Evolutionary conservation across 1,284 basidiomycete genomes (phyloP), one percentile per base, ranked within the genome.

Genomic region (Microbotryum silenes-acaulis): DNA sequence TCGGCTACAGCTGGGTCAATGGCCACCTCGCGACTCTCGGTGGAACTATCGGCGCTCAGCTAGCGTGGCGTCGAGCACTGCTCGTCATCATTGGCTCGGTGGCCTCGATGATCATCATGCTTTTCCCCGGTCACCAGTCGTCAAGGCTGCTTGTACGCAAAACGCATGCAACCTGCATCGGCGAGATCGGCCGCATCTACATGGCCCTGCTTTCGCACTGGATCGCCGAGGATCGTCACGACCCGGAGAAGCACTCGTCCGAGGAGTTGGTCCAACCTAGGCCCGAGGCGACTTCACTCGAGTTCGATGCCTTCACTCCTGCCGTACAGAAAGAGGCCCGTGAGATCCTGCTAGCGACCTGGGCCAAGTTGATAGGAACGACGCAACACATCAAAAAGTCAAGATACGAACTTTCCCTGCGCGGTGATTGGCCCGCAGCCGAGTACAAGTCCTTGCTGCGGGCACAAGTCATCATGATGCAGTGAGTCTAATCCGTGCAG

Each of bases 1-100:
- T 67, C 29, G 71, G 71, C 7, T 72, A 72, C 52, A 56, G 50
- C 18, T 72, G 66, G 64, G 63, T 60, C 37, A 64, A 72, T 29
- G 56, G 56, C 2, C 64, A 72, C 20, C 42, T 71, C 3, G n/a
- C 60, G 0, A 49, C 64, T 1, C 49, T 60, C 14, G 71, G 65
- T 2, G 71, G 71, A 0, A 42, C 37, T 9, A 53, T 67, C 0
- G 71, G 71, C n/a, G 59, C 60, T 37, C 52, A 54, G 16, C 48
- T 72, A 0, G 71, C 69, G 4, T 72, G 71, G 71, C 31, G 59
- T 50, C 63, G 66, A 2, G 66, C 59, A 2, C 46, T 68, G 1
- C 53, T 68, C 2, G 63, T 68, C 42, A 29, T 65, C 6, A 63
- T 68, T 25, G 66, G 66, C 4, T 45, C 44, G 55, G 61, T 51